A percentile compares a stretch with the other conserved stretches of the same genome.
phyloP scores from a whole-genome alignment of 116 monocot genomes.

The Phalaenopsis hybrid region DNA sequence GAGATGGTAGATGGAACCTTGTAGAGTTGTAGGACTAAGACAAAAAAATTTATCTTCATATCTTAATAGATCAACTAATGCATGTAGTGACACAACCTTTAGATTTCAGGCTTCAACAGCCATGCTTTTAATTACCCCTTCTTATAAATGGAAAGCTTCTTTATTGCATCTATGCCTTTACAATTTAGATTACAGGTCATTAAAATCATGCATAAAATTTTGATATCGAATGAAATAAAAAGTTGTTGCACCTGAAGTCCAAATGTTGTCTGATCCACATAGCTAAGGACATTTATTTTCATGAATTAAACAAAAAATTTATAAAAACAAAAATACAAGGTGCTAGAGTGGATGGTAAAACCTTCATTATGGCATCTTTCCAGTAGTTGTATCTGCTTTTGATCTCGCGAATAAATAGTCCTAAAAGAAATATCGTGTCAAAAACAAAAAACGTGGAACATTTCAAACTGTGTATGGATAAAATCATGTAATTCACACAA shows the following conservation, averaged over 20 bases:
- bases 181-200: no score
- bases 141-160: no score
- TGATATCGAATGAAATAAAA: neutral
- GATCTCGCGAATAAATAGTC: conserved; percentile 8
- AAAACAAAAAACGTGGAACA: neutral
- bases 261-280: neutral
- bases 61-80: no score
- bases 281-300: neutral
- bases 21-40: no score
- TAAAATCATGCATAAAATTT: no score
- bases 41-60: no score
- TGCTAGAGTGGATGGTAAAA: neutral
- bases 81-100: no score
- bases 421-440: neutral
- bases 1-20: no score
- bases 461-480: neutral
- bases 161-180: no score
- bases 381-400: conserved; percentile 4
- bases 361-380: conserved; percentile 4
- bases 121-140: no score
- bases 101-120: no score
- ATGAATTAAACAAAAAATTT: neutral
- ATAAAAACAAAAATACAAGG: neutral
- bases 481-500: neutral
- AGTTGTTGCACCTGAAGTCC: neutral